phyloP scores from a whole-genome alignment of 768 basidiomycete genomes.

The Pulveroboletus ravenelii region DNA sequence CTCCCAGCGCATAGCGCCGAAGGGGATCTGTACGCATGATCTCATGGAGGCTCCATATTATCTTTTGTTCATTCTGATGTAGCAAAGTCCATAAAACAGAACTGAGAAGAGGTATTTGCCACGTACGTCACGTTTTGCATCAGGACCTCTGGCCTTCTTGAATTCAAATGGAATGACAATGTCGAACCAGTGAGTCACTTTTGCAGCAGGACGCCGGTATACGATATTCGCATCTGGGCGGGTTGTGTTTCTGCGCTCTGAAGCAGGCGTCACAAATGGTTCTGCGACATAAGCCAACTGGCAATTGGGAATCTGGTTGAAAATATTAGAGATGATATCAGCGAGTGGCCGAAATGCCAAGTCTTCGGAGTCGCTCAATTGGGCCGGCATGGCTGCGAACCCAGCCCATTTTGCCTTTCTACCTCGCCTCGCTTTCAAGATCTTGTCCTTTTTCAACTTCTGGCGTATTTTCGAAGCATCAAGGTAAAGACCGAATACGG shows the following conservation, averaged over 20 bases:
- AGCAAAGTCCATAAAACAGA: background rate
- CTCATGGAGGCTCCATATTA: constrained; percentile 25
- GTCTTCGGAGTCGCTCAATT: no score
- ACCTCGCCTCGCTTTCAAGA: no score
- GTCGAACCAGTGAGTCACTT: constrained; percentile 7
- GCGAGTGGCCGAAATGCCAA: no score
- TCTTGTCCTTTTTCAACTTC: no score
- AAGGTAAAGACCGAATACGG: no score
- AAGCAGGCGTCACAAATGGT: no score
- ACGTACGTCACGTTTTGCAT: background rate
- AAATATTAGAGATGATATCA: no score
- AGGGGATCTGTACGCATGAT: constrained; percentile 28
- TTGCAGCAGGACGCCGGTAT: background rate
- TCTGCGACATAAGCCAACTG: no score
- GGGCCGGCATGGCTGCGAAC: no score
- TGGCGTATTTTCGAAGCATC: no score
- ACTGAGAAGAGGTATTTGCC: background rate
- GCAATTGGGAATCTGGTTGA: no score
- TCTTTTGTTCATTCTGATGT: constrained; percentile 12
- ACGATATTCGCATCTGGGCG: constrained; percentile 1
- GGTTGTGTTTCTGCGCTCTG: background rate
- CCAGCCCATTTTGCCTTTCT: no score
- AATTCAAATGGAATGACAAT: constrained; percentile 7
- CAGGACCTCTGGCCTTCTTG: background rate
- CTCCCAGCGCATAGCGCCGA: constrained; percentile 16